Percentiles rank a stretch among this genome's conserved stretches.
phyloP scores from a whole-genome alignment of 106 monocot genomes.

The Dendrobium chrysotoxum region DNA sequence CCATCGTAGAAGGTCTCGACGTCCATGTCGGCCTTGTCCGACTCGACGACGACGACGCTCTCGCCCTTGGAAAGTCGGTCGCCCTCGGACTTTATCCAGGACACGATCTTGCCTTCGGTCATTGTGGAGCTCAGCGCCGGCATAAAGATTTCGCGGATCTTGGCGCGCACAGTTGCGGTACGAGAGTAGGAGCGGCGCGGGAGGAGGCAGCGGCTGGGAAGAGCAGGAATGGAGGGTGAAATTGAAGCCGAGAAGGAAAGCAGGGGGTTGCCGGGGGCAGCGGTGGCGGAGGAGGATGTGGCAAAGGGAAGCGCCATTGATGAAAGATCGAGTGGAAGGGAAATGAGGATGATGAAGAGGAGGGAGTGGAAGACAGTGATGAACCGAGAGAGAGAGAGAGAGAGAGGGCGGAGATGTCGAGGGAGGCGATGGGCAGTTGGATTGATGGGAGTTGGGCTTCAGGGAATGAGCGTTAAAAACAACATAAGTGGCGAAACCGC shows the following conservation, averaged over 20 bases:
- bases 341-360: neutral
- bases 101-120: slow-evolving; percentile 98
- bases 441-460: neutral
- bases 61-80: slow-evolving; percentile 88
- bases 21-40: slow-evolving; percentile 99
- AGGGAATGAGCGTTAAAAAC: neutral
- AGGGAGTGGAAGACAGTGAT: neutral
- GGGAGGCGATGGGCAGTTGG: neutral
- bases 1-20: slow-evolving; percentile 99
- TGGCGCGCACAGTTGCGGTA: slow-evolving; percentile 29
- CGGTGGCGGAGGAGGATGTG: neutral
- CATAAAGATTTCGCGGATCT: slow-evolving; percentile 99
- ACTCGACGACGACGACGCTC: slow-evolving; percentile 93
- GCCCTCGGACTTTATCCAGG: slow-evolving; percentile 85
- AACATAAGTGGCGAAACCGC: too few relatives aligned
- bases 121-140: slow-evolving; percentile 98
- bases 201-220: slow-evolving; percentile 2
- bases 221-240: slow-evolving; percentile 2
- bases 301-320: slow-evolving; percentile 30
- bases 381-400: neutral
- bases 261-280: neutral
- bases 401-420: neutral
- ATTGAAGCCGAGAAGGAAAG: slow-evolving; percentile 21
- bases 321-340: neutral
- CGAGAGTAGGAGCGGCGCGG: slow-evolving; percentile 2